Evolutionary conservation across 345 rosid genomes (phyloP).

Genomic region (Limnanthes douglasii): DNA sequence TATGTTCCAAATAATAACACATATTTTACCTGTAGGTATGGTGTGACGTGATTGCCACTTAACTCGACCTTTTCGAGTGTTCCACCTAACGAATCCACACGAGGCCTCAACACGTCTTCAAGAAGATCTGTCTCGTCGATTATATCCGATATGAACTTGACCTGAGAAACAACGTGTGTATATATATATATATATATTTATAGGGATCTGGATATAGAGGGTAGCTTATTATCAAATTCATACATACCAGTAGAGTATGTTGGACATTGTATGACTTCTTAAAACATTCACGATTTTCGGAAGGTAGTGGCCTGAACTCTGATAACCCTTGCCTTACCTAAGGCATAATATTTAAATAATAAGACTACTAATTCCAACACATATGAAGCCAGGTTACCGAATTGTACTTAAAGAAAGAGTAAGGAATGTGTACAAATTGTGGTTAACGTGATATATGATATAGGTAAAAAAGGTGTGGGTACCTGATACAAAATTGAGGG

Average conservation of each 20-base stretch:
- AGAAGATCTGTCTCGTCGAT: conserved; percentile 84
- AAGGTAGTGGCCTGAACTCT: conserved; percentile 80
- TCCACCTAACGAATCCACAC: conserved; percentile 58
- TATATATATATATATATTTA: too few species aligned
- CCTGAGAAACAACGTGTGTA: conserved; percentile 24
- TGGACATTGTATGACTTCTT: conserved; percentile 56
- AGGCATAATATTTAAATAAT: too few species aligned
- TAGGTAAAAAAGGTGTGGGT: too few species aligned
- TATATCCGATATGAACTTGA: conserved; percentile 58
- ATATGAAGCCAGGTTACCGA: too few species aligned
- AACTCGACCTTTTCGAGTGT: conserved; percentile 63
- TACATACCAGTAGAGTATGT: conserved; percentile 59
- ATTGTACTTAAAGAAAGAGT: too few species aligned
- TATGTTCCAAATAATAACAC: background rate
- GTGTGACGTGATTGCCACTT: conserved; percentile 74
- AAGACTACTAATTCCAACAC: too few species aligned
- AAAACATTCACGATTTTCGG: conserved; percentile 59
- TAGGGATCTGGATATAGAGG: too few species aligned
- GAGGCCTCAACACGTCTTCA: conserved; percentile 65
- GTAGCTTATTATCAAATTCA: background rate
- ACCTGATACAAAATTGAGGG: conserved; percentile 84
- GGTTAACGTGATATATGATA: too few species aligned
- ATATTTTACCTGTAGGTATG: conserved; percentile 59
- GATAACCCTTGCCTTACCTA: conserved; percentile 80
- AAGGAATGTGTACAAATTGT: too few species aligned